These are phyloP conservation scores for Aureobasidium sp. DNA, from an alignment of 2,329 filamentous ascomycete genomes.

Conservation along the genomic window DNA sequence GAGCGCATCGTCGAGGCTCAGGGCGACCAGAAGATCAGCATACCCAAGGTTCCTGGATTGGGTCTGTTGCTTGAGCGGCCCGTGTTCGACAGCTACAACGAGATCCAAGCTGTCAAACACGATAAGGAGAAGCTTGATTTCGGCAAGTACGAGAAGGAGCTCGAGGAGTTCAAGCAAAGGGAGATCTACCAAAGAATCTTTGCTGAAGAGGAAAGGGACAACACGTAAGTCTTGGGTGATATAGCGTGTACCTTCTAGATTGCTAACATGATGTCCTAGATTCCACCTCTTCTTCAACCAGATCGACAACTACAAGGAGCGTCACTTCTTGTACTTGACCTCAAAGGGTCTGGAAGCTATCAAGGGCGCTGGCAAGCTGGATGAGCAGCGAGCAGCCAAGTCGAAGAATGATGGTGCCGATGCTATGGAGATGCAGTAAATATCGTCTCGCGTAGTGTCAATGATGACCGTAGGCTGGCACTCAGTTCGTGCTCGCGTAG, in stretches of 20 bases:
- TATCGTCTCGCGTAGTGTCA: background rate
- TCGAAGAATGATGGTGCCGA: constrained; percentile 5
- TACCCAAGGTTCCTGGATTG: constrained; percentile 87
- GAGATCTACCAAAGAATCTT: constrained; percentile 93
- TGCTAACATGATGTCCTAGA: constrained; percentile 20
- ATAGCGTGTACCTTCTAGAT: too few relatives aligned
- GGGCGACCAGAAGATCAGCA: constrained; percentile 63
- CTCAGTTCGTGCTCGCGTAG: background rate
- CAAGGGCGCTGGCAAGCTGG: constrained; percentile 17
- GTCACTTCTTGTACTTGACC: constrained; percentile 43
- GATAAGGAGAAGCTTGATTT: constrained; percentile 70
- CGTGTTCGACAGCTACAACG: constrained; percentile 86
- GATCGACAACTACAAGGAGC: constrained; percentile 44
- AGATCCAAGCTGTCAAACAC: constrained; percentile 56
- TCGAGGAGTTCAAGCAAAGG: constrained; percentile 81
- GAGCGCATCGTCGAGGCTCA: constrained; percentile 69
- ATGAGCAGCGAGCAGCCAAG: background rate
- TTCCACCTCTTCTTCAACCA: constrained; percentile 45
- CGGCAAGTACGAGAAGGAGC: constrained; percentile 64
- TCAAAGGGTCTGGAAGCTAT: constrained; percentile 42
- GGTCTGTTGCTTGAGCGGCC: constrained; percentile 84
- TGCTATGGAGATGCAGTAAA: constrained; percentile 8
- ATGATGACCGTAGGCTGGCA: background rate
- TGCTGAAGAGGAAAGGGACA: constrained; percentile 77
- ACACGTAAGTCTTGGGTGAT: constrained; percentile 58